Evolutionary conservation across 176 grass and related monocot genomes (phyloP).

Genomic region (Canna indica): DNA sequence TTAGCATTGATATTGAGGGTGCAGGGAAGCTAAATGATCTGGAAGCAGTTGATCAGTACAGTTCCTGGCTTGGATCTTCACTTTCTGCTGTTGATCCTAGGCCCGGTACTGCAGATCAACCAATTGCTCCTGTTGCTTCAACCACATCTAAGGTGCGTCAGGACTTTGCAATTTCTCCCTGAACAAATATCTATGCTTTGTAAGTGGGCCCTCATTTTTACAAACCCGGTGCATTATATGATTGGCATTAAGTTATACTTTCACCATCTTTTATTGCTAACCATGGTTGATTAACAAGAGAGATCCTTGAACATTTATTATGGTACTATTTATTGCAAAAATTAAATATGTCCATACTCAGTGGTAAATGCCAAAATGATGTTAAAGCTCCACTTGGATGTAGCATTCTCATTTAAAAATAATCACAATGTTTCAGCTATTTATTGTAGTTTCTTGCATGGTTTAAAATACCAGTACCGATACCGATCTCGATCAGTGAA

Average conservation of each 20-base stretch:
- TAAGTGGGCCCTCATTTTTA: not conserved
- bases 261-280: too few species aligned
- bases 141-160: slow-evolving; percentile 29
- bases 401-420: not conserved
- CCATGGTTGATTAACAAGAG: too few species aligned
- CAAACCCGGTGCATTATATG: not conserved
- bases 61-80: slow-evolving; percentile 43
- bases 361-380: not conserved
- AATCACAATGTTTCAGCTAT: not conserved
- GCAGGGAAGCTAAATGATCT: slow-evolving; percentile 23
- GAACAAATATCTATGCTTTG: not conserved
- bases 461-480: too few species aligned
- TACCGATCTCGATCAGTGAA: too few species aligned
- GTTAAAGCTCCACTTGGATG: not conserved
- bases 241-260: not conserved
- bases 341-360: not conserved
- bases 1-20: slow-evolving; percentile 30
- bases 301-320: too few species aligned
- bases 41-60: slow-evolving; percentile 29
- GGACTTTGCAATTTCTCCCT: slow-evolving; percentile 5
- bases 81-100: slow-evolving; percentile 27
- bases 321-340: not conserved
- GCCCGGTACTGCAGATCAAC: slow-evolving; percentile 28
- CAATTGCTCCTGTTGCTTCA: slow-evolving; percentile 18
- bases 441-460: not conserved